These are phyloP conservation scores for Ustilago crameri DNA, from an alignment of 1,284 basidiomycete species.

Conservation along the genomic window DNA sequence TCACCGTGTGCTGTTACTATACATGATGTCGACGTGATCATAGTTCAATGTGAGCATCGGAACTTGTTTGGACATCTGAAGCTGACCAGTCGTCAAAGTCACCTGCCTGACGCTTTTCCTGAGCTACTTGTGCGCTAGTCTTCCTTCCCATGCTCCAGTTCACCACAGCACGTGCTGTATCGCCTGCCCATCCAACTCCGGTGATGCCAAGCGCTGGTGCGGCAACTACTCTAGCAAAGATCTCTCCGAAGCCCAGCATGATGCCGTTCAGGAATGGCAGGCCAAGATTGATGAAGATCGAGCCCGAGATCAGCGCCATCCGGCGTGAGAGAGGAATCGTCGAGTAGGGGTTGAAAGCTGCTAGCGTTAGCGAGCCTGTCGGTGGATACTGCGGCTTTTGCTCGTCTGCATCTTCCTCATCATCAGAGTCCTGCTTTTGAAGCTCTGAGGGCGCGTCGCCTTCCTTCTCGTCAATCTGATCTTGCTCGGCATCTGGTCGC, in stretches of 20 bases:
- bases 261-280: slow-evolving; percentile 96
- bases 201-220: slow-evolving; percentile 65
- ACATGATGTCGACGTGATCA: slow-evolving; percentile 1
- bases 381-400: slow-evolving; percentile 32
- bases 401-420: slow-evolving; percentile 12
- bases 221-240: slow-evolving; percentile 89
- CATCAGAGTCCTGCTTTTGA: slow-evolving; percentile 5
- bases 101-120: slow-evolving; percentile 15
- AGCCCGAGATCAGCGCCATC: slow-evolving; percentile 74
- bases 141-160: slow-evolving; percentile 30
- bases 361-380: slow-evolving; percentile 60
- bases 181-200: slow-evolving; percentile 36
- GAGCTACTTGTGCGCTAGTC: background rate
- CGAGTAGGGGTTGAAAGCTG: slow-evolving; percentile 54
- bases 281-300: slow-evolving; percentile 88
- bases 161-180: slow-evolving; percentile 36
- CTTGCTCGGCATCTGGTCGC: slow-evolving; percentile 15
- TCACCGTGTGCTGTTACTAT: too few relatives aligned
- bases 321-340: slow-evolving; percentile 46
- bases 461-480: slow-evolving; percentile 35
- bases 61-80: slow-evolving; percentile 6
- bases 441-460: slow-evolving; percentile 18
- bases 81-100: slow-evolving; percentile 44
- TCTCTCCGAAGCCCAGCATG: slow-evolving; percentile 97
- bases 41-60: slow-evolving; percentile 17